These are phyloP conservation scores for Aspergillus udagawae DNA, from an alignment of 2,329 filamentous ascomycete species.

Conservation along the genomic window DNA sequence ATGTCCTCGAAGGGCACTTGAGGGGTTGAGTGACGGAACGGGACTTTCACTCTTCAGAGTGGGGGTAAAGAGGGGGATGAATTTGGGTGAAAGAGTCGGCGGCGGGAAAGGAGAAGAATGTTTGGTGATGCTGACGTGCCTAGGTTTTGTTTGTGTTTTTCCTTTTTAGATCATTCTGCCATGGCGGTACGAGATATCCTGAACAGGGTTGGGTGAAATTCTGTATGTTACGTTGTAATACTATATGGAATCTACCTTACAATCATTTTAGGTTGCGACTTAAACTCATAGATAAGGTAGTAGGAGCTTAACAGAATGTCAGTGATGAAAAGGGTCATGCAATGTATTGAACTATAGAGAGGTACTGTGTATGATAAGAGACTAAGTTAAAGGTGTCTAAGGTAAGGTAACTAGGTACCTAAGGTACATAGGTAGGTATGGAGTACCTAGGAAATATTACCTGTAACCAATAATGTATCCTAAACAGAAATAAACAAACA, in stretches of 20 bases:
- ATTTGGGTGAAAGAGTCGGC: constrained; percentile 15
- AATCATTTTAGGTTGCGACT: too few species aligned
- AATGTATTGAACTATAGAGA: not conserved
- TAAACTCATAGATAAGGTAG: too few species aligned
- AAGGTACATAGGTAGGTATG: too few species aligned
- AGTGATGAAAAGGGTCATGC: not conserved
- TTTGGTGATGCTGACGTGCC: constrained; percentile 4
- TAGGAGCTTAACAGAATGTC: not conserved
- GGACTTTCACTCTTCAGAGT: not conserved
- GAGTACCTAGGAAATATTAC: too few species aligned
- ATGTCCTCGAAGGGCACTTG: constrained; percentile 12
- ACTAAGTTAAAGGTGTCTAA: too few species aligned
- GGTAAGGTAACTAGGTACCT: too few species aligned
- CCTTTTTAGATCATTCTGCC: constrained; percentile 14
- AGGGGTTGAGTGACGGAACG: constrained; percentile 2
- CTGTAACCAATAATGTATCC: not conserved
- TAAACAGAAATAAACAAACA: constrained; percentile 6
- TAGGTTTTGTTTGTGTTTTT: constrained; percentile 29
- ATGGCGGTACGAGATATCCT: not conserved
- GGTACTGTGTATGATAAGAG: not conserved
- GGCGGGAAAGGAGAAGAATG: constrained; percentile 4
- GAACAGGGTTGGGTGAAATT: not conserved
- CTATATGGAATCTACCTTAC: not conserved
- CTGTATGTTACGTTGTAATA: not conserved
- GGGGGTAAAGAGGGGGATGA: constrained; percentile 3